Conservation (phyloP, 345 rosid genomes). For the Mangifera indica region DNA sequence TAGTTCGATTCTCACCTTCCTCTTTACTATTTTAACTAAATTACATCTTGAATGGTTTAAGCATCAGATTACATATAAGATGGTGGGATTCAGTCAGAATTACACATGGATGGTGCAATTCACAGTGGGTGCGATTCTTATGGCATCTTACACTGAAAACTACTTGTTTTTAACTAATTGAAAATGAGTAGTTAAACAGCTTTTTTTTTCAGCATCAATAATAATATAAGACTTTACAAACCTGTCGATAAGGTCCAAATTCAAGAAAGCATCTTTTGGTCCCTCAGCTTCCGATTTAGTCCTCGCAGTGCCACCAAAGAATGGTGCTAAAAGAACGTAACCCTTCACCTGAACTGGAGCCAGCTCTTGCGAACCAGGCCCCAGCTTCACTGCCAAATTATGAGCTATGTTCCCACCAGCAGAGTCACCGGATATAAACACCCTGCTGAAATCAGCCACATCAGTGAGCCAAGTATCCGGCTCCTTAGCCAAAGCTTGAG, state of each 20-base stretch:
- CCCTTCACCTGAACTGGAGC: constrained; percentile 49
- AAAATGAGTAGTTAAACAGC: too few species aligned
- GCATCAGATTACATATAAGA: too few species aligned
- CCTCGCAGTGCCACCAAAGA: constrained; percentile 52
- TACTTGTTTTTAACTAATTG: too few species aligned
- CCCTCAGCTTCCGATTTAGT: constrained; percentile 56
- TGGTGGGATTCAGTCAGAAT: too few species aligned
- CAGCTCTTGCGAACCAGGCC: constrained; percentile 38
- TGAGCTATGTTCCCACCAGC: constrained; percentile 65
- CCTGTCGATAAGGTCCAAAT: constrained; percentile 63
- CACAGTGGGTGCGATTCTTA: too few species aligned
- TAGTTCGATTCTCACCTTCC: too few species aligned
- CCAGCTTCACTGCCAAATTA: constrained; percentile 45
- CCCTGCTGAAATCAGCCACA: constrained; percentile 47
- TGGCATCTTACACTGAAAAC: too few species aligned
- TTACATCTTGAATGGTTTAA: too few species aligned
- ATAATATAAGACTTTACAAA: too few species aligned
- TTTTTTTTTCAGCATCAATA: too few species aligned
- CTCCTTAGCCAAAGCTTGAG: constrained; percentile 34
- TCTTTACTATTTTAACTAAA: too few species aligned
- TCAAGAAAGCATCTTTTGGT: constrained; percentile 55
- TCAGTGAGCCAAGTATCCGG: constrained; percentile 44
- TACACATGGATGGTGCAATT: too few species aligned
- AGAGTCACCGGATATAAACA: constrained; percentile 55
- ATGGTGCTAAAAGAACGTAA: constrained; percentile 52